phyloP scores from a whole-genome alignment of 139 green algal genomes.

The Pleodorina starrii region DNA sequence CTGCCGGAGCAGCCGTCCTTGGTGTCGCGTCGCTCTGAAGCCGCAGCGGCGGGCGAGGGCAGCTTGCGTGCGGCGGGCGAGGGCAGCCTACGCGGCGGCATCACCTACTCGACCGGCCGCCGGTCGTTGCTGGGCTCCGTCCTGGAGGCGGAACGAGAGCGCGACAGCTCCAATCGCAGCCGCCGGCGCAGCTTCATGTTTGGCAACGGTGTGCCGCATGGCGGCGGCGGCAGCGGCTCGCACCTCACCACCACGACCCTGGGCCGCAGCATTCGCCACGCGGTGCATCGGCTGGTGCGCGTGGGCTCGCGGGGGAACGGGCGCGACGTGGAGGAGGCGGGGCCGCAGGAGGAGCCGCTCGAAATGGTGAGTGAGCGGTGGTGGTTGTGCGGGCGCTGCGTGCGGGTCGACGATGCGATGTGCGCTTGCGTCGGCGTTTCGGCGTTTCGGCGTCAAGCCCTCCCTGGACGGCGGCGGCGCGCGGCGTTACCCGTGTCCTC shows the following conservation, averaged over 20 bases:
- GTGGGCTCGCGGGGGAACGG: not conserved
- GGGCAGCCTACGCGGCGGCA: not conserved
- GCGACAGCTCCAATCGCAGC: slow-evolving; percentile 2
- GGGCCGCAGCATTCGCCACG: slow-evolving; percentile 29
- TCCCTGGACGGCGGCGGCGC: no score
- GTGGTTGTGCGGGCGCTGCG: no score
- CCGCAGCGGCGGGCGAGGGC: no score
- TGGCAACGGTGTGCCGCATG: not conserved
- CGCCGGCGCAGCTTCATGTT: slow-evolving; percentile 44
- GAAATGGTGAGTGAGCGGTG: not conserved
- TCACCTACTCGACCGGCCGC: not conserved
- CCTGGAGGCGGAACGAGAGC: slow-evolving; percentile 23
- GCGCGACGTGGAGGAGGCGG: slow-evolving; percentile 21
- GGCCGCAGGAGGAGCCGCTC: not conserved
- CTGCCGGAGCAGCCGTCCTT: no score
- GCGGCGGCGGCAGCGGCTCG: not conserved
- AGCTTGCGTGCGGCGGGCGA: no score
- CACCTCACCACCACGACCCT: not conserved
- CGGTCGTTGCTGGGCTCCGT: slow-evolving; percentile 30
- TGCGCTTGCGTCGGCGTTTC: no score
- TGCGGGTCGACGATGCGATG: no score
- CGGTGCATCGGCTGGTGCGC: slow-evolving; percentile 13
- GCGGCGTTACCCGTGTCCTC: no score
- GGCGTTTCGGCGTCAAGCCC: no score
- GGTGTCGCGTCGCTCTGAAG: no score